Base-by-base conservation (phyloP, 1,139 yeast species). In the Blastobotrys persicus region DNA sequence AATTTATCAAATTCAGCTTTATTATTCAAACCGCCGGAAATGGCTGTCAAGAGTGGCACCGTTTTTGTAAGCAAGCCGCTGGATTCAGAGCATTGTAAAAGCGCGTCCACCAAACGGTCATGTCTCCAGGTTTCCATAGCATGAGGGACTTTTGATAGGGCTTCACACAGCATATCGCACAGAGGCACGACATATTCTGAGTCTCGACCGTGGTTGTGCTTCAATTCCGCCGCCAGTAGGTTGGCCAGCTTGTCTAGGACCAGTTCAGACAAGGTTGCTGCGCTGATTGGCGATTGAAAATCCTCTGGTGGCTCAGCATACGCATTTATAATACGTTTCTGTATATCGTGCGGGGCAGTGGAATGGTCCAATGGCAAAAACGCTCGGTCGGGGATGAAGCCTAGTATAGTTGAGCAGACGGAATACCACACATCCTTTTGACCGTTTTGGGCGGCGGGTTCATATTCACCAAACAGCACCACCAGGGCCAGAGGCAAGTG, bases 401-500 rank as follows among this genome's bases (percentile, higher is more conserved):
- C 19, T 12, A 26, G n/a, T 5, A 40, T 40, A 19, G 4, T 40
- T 20, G 19, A n/a, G 19, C 35, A 41, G 12, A 28, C 35, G 11
- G 35, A 26, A 26, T 31, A 41, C 34, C 44, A 41, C 23, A 42
- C 31, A n/a, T 31, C 40, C 14, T 31, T 31, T 2, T 13, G 7
- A 5, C 7, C 13, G 11, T 39, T 2, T 5, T 6, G 3, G 12
- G 39, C 31, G 4, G 39, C 31, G 16, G 37, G 43, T 9, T 35
- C 41, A 20, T 47, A 34, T 20, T 50, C 45, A 2, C 69, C 55
- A 23, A 80, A 56, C 3, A 79, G 55, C 1, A 79, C 71, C 16
- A 88, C 57, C 1, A 88, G 65, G 1, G 86, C 76, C 47, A 88
- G 68, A 0, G 97, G 97, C 3, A 86, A 71, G 62, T 91, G 96